Evolutionary conservation across 1,139 yeast species (phyloP).

Genomic region (Suhomyces yuchorum): DNA sequence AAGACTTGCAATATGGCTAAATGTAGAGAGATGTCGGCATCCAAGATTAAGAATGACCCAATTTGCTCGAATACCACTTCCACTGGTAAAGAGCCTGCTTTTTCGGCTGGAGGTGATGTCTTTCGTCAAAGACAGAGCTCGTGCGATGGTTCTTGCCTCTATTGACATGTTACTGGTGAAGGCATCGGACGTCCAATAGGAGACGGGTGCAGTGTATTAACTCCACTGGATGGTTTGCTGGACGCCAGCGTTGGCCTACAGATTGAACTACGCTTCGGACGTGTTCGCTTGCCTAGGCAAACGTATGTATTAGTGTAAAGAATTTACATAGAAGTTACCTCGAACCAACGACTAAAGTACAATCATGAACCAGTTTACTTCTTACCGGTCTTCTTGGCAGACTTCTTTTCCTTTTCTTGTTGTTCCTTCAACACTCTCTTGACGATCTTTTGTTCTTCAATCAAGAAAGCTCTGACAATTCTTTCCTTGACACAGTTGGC

Average conservation of each 20-base stretch:
- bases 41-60: no score
- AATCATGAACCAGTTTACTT: constrained; percentile 31
- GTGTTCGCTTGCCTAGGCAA: constrained; percentile 9
- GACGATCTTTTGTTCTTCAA: constrained; percentile 99
- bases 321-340: constrained; percentile 26
- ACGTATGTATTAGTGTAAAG: constrained; percentile 24
- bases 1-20: no score
- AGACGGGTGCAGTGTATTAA: no score
- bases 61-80: no score
- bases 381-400: constrained; percentile 49
- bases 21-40: no score
- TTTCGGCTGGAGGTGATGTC: no score
- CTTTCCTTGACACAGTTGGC: constrained; percentile 98
- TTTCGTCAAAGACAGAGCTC: no score
- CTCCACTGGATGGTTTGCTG: no score
- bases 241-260: no score
- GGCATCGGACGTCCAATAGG: no score
- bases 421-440: constrained; percentile 97
- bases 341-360: constrained; percentile 21
- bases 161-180: no score
- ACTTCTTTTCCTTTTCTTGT: constrained; percentile 78
- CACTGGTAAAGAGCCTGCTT: no score
- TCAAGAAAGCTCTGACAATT: constrained; percentile 98
- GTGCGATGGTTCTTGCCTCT: background rate
- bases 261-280: constrained; percentile 1